phyloP scores from a whole-genome alignment of 2,329 filamentous ascomycete species.

The Claviceps digitariae region DNA sequence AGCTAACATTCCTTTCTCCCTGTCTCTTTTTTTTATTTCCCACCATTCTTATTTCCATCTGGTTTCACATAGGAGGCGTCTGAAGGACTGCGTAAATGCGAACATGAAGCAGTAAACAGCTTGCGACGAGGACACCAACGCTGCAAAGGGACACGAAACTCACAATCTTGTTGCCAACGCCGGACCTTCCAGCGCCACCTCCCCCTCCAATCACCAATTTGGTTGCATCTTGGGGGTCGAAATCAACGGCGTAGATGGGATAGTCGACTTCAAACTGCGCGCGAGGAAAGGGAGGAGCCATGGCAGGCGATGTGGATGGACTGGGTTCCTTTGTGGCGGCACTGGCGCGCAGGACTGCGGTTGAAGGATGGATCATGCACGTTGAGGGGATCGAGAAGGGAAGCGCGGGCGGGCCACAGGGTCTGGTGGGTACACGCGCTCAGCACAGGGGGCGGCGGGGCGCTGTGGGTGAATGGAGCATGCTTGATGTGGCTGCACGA shows the following conservation, averaged over 20 bases:
- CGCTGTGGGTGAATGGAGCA: too few species aligned
- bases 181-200: conserved; percentile 67
- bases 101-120: not conserved
- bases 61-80: not conserved
- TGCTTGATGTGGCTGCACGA: too few species aligned
- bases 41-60: not conserved
- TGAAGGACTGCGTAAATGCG: not conserved
- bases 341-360: not conserved
- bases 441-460: too few species aligned
- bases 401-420: too few species aligned
- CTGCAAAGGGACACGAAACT: conserved; percentile 17
- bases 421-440: too few species aligned
- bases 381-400: not conserved
- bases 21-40: not conserved
- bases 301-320: conserved; percentile 7
- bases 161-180: conserved; percentile 79
- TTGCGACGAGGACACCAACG: not conserved
- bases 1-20: not conserved
- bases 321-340: not conserved
- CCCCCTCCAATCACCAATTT: conserved; percentile 75
- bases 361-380: not conserved
- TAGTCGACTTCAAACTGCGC: conserved; percentile 61
- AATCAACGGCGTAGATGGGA: conserved; percentile 77
- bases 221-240: conserved; percentile 65
- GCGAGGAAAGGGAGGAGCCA: conserved; percentile 28